Evolutionary conservation across 2,329 filamentous ascomycete species (phyloP).

Genomic region (Teratosphaeria gauchensis): DNA sequence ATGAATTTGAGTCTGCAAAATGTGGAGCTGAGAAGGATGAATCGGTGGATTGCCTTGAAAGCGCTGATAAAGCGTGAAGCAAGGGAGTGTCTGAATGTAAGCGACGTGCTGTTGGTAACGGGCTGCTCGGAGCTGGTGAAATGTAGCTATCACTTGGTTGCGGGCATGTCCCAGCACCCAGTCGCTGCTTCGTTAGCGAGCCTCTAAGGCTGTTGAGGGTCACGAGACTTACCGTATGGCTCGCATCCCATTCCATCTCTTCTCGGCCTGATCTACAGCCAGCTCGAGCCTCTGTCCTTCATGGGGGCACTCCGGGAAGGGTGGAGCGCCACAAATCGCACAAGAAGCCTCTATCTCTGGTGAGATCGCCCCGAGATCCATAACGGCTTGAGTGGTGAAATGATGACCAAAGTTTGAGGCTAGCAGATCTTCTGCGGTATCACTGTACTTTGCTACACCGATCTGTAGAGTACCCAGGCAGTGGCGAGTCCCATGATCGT

Average conservation of each 20-base stretch:
- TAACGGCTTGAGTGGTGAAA: not conserved
- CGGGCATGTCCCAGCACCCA: conserved; percentile 39
- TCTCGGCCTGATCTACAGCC: conserved; percentile 23
- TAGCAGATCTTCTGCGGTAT: not conserved
- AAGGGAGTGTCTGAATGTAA: conserved; percentile 36
- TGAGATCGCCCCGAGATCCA: not conserved
- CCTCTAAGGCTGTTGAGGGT: not conserved
- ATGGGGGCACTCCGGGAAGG: conserved; percentile 24
- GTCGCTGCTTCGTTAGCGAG: conserved; percentile 24
- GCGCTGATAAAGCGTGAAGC: conserved; percentile 38
- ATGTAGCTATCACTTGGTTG: conserved; percentile 35
- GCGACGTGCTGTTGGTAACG: conserved; percentile 33
- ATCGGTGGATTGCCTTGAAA: conserved; percentile 37
- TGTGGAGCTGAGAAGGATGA: conserved; percentile 30
- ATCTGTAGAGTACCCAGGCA: no score
- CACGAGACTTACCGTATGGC: conserved; percentile 18
- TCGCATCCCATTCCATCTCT: conserved; percentile 20
- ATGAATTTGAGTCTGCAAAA: conserved; percentile 44
- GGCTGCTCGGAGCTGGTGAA: conserved; percentile 30
- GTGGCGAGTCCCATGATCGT: not conserved
- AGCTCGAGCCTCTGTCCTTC: conserved; percentile 24
- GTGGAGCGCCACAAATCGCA: conserved; percentile 26
- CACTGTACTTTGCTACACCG: not conserved
- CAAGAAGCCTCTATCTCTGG: conserved; percentile 23
- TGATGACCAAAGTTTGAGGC: not conserved